A percentile compares a stretch with the other conserved stretches of the same genome.
Evolutionary conservation across 495 filamentous ascomycete species (phyloP).

Genomic region (Penicillium atrosanguineum): DNA sequence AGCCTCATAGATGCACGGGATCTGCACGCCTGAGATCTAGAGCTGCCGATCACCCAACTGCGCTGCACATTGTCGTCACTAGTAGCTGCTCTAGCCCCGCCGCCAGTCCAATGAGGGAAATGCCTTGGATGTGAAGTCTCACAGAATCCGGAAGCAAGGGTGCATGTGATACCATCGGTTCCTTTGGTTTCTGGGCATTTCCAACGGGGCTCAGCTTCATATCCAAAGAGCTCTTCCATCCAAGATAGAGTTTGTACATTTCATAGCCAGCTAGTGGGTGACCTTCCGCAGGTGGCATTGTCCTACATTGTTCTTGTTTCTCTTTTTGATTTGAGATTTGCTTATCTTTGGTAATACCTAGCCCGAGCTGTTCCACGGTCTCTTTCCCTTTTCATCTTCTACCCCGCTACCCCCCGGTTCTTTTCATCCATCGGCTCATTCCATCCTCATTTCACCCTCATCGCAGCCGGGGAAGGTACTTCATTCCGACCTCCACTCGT

Average conservation of each 20-base stretch:
- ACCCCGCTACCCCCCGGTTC: not conserved
- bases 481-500: not conserved
- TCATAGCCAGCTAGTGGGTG: not conserved
- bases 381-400: not conserved
- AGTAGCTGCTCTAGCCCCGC: not conserved
- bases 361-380: not conserved
- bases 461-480: not conserved
- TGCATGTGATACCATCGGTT: not conserved
- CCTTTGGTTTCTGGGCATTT: not conserved
- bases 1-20: not conserved
- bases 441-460: not conserved
- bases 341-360: not conserved
- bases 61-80: not conserved
- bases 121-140: not conserved
- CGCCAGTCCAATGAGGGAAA: not conserved
- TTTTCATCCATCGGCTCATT: not conserved
- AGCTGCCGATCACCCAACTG: not conserved
- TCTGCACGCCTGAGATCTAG: not conserved
- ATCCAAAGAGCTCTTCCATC: not conserved
- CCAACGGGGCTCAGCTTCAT: not conserved
- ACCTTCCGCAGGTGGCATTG: slow-evolving; percentile 1
- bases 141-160: not conserved
- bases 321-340: not conserved
- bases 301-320: slow-evolving; percentile 12
- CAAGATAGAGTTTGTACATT: not conserved